Base-by-base conservation (phyloP, 1,284 basidiomycete genomes). In the Ganoderma boninense region DNA sequence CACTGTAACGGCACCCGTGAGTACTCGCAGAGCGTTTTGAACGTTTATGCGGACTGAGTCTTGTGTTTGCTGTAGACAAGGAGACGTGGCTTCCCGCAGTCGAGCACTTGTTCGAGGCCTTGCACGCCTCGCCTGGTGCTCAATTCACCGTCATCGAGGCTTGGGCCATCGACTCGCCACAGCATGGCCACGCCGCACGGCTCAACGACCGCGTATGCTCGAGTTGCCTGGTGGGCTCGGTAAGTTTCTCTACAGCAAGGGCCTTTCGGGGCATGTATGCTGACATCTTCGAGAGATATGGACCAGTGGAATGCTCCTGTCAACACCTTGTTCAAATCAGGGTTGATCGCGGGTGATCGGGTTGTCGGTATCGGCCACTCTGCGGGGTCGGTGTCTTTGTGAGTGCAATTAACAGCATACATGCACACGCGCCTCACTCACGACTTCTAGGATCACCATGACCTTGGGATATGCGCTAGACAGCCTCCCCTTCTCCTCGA, bases 331-430 rank as follows among this genome's bases (percentile, higher is more conserved):
- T 43, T 67, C 4, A 23, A n/a, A 7, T 67, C 71, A 10, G 71
- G 71, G 13, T 52, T 72, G 29, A 44, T 72, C 23, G 56, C 46
- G 16, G 65, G 65, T 18, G 23, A 35, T n/a, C 35, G 11, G 0
- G n/a, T 69, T 20, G 57, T 72, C 62, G 71, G 56, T 16, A 62
- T 72, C 57, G 70, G 67, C 35, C 67, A 71, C 54, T 71, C 70
- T 1, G 70, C 70, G 8, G 64, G 70, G 13, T 44, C 67, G 11
- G 49, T 57, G 2, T 57, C 56, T 32, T 11, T 57, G 56, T 57
- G 56, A 57, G 56, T 57, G 32, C 26, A 7, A 5, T 57, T 52
- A 23, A 5, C 49, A 10, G 7, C 26, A 1, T 10, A 18, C 8
- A 11, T 6, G 54, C 14, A n/a, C 18, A 18, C 32, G 2, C 16